Conservation (phyloP, 1,139 yeast species). For the Blastobotrys proliferans region DNA sequence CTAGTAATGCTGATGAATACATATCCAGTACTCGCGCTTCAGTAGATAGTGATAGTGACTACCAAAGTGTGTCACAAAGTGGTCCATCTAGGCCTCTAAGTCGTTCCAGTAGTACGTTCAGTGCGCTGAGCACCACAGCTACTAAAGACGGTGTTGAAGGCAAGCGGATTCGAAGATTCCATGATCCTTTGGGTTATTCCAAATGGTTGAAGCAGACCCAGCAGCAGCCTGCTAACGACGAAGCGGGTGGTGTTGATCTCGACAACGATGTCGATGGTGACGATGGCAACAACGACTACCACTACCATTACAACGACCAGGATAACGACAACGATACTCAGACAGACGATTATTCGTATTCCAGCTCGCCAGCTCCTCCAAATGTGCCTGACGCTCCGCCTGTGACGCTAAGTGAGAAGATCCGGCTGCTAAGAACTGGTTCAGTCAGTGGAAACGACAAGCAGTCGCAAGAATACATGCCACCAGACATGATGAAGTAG, state of each 20-base stretch:
- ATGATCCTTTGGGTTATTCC: constrained; percentile 36
- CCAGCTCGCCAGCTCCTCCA: constrained; percentile 19
- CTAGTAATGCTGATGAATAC: not conserved
- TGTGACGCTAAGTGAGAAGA: constrained; percentile 31
- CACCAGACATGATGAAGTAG: too few relatives aligned
- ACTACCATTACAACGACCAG: not conserved
- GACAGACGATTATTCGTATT: not conserved
- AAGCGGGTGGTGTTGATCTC: constrained; percentile 2
- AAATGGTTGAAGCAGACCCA: constrained; percentile 22
- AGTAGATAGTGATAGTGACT: constrained; percentile 34
- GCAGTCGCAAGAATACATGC: constrained; percentile 5
- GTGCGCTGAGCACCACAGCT: constrained; percentile 66
- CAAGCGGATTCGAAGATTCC: constrained; percentile 47
- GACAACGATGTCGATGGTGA: constrained; percentile 1
- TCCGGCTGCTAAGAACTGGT: constrained; percentile 30
- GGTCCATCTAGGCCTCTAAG: constrained; percentile 50
- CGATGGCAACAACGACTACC: not conserved
- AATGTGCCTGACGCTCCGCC: constrained; percentile 32
- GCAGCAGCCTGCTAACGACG: not conserved
- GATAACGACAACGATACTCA: not conserved
- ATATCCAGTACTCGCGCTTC: constrained; percentile 30
- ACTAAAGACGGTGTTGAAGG: constrained; percentile 73
- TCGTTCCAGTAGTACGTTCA: constrained; percentile 52
- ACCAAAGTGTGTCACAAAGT: constrained; percentile 20
- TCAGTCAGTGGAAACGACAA: constrained; percentile 9